Conservation (phyloP, 768 basidiomycete genomes). For the Hydnum rufescens region DNA sequence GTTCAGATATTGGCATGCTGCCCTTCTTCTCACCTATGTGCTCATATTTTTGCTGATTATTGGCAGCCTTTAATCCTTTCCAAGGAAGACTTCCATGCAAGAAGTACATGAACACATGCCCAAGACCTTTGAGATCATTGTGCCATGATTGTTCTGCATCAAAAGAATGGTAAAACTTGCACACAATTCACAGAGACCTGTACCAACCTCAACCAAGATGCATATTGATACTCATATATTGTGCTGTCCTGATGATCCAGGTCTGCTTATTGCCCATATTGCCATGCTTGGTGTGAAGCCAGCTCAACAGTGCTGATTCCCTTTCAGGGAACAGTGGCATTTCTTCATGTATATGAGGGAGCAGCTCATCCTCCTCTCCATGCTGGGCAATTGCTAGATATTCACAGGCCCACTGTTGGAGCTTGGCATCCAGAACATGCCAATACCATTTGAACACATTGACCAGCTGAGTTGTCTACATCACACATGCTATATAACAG, state of each 20-base stretch:
- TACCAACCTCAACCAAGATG: conserved; percentile 79
- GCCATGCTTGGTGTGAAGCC: conserved; percentile 74
- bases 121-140: neutral
- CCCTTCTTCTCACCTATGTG: conserved; percentile 99
- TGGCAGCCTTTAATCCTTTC: conserved; percentile 50
- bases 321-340: conserved; percentile 98
- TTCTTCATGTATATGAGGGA: conserved; percentile 92
- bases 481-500: conserved; percentile 99
- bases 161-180: neutral
- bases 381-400: conserved; percentile 75
- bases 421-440: conserved; percentile 90
- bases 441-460: conserved; percentile 93
- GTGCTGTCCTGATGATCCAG: conserved; percentile 87
- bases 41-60: conserved; percentile 99
- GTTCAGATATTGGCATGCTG: conserved; percentile 71
- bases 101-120: neutral
- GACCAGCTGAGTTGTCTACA: conserved; percentile 77
- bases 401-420: conserved; percentile 97
- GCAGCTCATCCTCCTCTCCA: conserved; percentile 74
- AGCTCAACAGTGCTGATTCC: conserved; percentile 70
- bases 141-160: neutral
- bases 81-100: neutral
- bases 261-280: conserved; percentile 95
- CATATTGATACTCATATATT: conserved; percentile 99
- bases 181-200: conserved; percentile 2